phyloP scores from a whole-genome alignment of 2,329 filamentous ascomycete species.

The Malbranchea cinnamomea region DNA sequence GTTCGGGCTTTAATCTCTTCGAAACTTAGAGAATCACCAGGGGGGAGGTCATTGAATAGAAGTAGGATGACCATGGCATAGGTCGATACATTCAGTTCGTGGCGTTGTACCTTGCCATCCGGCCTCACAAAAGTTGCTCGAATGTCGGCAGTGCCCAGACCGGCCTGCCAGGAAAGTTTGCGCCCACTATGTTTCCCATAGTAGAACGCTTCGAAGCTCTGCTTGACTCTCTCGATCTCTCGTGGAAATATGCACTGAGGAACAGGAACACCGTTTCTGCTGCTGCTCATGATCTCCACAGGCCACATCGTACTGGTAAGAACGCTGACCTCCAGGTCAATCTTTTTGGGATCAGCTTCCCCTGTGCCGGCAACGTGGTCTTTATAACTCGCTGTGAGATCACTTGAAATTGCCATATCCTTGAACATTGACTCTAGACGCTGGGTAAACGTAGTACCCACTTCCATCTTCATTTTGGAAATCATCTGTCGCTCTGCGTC shows the following conservation, averaged over 20 bases:
- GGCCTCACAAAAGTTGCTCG: constrained; percentile 61
- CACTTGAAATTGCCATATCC: constrained; percentile 78
- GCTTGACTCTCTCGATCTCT: constrained; percentile 58
- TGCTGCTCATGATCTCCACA: constrained; percentile 63
- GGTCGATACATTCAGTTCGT: constrained; percentile 85
- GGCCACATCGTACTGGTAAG: constrained; percentile 94
- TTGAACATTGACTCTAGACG: constrained; percentile 98
- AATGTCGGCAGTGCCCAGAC: constrained; percentile 73
- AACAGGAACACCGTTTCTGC: constrained; percentile 31
- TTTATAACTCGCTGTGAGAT: constrained; percentile 65
- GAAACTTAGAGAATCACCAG: constrained; percentile 37
- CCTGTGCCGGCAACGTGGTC: constrained; percentile 47
- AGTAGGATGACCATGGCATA: constrained; percentile 82
- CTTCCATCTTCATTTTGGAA: constrained; percentile 87
- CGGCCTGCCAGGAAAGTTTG: constrained; percentile 67
- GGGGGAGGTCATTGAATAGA: constrained; percentile 66
- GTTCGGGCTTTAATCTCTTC: constrained; percentile 75
- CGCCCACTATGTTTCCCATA: constrained; percentile 74
- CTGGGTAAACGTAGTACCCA: constrained; percentile 83
- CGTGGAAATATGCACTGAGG: constrained; percentile 55
- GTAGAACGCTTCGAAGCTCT: constrained; percentile 82
- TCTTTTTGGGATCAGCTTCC: constrained; percentile 43
- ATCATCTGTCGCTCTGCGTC: constrained; percentile 95
- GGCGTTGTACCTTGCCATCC: constrained; percentile 57
- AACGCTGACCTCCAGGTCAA: constrained; percentile 72